These are phyloP conservation scores for Globisporangium megalacanthum DNA, from an alignment of 352 stramenopile genomes.

Conservation along the genomic window DNA sequence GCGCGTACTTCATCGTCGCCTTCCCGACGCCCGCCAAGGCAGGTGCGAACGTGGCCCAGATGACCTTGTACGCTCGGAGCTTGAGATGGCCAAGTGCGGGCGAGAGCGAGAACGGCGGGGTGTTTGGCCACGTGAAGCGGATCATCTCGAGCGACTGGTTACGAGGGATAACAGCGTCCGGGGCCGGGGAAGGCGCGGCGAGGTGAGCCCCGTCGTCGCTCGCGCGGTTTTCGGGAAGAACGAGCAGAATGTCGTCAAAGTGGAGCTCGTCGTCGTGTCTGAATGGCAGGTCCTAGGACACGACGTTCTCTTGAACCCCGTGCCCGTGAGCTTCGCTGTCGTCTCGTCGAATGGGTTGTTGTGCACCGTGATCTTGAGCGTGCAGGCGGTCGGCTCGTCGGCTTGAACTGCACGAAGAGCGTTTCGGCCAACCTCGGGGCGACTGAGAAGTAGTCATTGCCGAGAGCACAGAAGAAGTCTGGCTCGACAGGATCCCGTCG, in stretches of 20 bases:
- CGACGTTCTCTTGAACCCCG: constrained; percentile 80
- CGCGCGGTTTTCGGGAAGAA: neutral
- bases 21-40: constrained; percentile 9
- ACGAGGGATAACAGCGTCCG: constrained; percentile 61
- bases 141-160: constrained; percentile 59
- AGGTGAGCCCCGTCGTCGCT: constrained; percentile 6
- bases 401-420: constrained; percentile 78
- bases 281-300: constrained; percentile 83
- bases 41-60: constrained; percentile 69
- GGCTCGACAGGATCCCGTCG: constrained; percentile 87
- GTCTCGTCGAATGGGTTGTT: constrained; percentile 91
- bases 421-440: constrained; percentile 54
- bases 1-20: constrained; percentile 25
- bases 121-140: constrained; percentile 67
- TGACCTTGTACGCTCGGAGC: constrained; percentile 55
- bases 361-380: constrained; percentile 84
- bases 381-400: constrained; percentile 40
- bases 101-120: constrained; percentile 60
- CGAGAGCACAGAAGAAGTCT: constrained; percentile 67
- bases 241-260: constrained; percentile 84
- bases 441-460: constrained; percentile 73
- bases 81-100: constrained; percentile 68
- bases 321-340: constrained; percentile 57
- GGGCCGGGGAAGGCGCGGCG: too few species aligned
- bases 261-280: constrained; percentile 72